phyloP scores from a whole-genome alignment of 192 early-diverging fungal species.

The Spizellomyces punctatus region DNA sequence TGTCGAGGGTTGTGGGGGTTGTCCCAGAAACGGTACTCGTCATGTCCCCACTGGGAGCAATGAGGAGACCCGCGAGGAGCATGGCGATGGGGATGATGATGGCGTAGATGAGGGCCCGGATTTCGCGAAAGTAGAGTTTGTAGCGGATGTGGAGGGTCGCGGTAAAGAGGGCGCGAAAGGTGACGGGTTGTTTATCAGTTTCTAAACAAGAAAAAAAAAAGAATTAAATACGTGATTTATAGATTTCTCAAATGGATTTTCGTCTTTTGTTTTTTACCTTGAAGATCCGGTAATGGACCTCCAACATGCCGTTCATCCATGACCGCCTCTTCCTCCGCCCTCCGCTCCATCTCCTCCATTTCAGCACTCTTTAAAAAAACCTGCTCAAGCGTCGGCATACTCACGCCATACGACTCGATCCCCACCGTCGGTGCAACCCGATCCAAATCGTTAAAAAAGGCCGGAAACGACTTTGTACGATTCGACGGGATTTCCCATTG shows the following conservation, averaged over 20 bases:
- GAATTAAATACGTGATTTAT: not conserved
- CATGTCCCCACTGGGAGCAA: slow-evolving; percentile 1
- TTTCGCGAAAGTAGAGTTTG: slow-evolving; percentile 31
- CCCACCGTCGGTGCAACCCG: not conserved
- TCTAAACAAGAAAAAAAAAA: not conserved
- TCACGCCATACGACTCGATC: slow-evolving; percentile 56
- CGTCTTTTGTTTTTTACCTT: too few species aligned
- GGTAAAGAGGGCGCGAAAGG: slow-evolving; percentile 11
- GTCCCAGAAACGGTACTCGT: too few species aligned
- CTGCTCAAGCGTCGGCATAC: slow-evolving; percentile 63
- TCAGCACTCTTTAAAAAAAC: slow-evolving; percentile 58
- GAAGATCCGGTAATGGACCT: too few species aligned
- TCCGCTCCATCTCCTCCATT: slow-evolving; percentile 30
- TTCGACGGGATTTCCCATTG: too few species aligned
- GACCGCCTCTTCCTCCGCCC: slow-evolving; percentile 5
- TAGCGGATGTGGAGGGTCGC: slow-evolving; percentile 26
- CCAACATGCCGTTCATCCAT: slow-evolving; percentile 20
- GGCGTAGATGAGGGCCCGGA: slow-evolving; percentile 30
- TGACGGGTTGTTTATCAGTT: not conserved
- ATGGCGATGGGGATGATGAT: slow-evolving; percentile 39
- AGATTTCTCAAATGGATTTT: too few species aligned
- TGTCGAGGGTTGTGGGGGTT: not conserved
- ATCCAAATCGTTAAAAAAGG: too few species aligned
- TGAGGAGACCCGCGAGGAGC: slow-evolving; percentile 6
- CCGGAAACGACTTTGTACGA: too few species aligned